Evolutionary conservation across 2,329 filamentous ascomycete genomes (phyloP).

Genomic region (Xylariaceae sp.): DNA sequence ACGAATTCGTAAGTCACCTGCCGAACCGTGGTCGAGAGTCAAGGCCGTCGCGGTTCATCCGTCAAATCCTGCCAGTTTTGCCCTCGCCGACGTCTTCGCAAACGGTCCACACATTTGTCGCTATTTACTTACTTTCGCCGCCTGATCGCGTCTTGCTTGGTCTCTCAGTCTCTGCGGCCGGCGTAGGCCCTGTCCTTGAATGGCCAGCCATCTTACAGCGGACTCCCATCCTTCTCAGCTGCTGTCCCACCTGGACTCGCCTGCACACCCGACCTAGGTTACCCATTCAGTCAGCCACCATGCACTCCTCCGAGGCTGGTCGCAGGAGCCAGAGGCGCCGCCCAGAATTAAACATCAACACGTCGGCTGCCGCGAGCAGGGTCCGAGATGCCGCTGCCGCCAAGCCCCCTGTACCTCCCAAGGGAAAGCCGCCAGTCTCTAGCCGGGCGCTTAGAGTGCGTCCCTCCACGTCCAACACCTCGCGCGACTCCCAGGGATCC

Average conservation of each 20-base stretch:
- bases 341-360: slow-evolving; percentile 31
- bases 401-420: slow-evolving; percentile 19
- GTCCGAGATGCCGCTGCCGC: slow-evolving; percentile 19
- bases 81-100: no score
- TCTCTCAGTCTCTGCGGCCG: background rate
- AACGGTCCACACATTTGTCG: background rate
- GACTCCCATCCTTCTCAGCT: slow-evolving; percentile 13
- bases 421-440: slow-evolving; percentile 27
- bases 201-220: slow-evolving; percentile 16
- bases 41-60: no score
- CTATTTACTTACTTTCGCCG: background rate
- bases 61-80: no score
- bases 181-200: slow-evolving; percentile 12
- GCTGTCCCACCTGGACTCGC: slow-evolving; percentile 11
- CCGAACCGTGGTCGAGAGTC: no score
- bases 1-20: no score
- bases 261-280: slow-evolving; percentile 4
- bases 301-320: slow-evolving; percentile 22
- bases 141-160: background rate
- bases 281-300: slow-evolving; percentile 9
- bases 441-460: slow-evolving; percentile 24
- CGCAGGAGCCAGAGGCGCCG: slow-evolving; percentile 23
- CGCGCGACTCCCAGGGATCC: slow-evolving; percentile 21
- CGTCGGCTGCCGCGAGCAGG: slow-evolving; percentile 14
- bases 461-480: slow-evolving; percentile 12